Evolutionary conservation across 352 stramenopile species (phyloP).

Genomic region (Phytophthora uliginosa): DNA sequence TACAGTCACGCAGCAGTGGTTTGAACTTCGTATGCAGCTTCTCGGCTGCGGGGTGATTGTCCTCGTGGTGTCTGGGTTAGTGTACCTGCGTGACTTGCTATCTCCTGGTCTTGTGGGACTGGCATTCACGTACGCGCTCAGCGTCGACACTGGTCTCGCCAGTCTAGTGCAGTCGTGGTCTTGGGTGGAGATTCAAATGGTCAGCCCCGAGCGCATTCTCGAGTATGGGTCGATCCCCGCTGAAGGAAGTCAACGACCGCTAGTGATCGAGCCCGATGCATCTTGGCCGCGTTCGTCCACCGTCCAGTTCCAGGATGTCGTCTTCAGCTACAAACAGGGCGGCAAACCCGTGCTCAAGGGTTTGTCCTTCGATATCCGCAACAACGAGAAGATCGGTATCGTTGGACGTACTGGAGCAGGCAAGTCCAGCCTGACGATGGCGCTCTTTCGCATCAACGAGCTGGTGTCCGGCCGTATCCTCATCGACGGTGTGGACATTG

Average conservation of each 20-base stretch:
- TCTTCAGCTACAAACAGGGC: constrained; percentile 25
- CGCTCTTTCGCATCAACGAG: constrained; percentile 91
- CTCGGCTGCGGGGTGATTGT: constrained; percentile 50
- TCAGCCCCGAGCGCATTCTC: constrained; percentile 51
- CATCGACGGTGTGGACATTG: constrained; percentile 50
- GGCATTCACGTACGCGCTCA: constrained; percentile 89
- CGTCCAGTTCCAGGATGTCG: constrained; percentile 65
- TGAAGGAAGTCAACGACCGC: constrained; percentile 25
- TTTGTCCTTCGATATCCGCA: constrained; percentile 61
- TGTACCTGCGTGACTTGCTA: constrained; percentile 42
- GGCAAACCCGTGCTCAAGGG: constrained; percentile 41
- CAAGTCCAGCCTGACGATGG: constrained; percentile 86
- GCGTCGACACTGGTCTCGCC: constrained; percentile 83
- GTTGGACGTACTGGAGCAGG: constrained; percentile 88
- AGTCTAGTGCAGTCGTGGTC: constrained; percentile 49
- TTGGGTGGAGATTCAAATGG: constrained; percentile 54
- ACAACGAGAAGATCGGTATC: constrained; percentile 77
- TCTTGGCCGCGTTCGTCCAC: constrained; percentile 77
- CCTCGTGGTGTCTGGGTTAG: constrained; percentile 47
- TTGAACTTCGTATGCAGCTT: constrained; percentile 58
- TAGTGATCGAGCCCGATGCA: constrained; percentile 33
- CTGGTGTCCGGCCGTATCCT: constrained; percentile 47
- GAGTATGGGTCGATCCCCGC: constrained; percentile 51
- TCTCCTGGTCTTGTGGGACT: constrained; percentile 82
- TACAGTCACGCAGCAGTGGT: constrained; percentile 52